These are phyloP conservation scores for Pythium sp. DNA, from an alignment of 352 stramenopile genomes.

Conservation along the genomic window DNA sequence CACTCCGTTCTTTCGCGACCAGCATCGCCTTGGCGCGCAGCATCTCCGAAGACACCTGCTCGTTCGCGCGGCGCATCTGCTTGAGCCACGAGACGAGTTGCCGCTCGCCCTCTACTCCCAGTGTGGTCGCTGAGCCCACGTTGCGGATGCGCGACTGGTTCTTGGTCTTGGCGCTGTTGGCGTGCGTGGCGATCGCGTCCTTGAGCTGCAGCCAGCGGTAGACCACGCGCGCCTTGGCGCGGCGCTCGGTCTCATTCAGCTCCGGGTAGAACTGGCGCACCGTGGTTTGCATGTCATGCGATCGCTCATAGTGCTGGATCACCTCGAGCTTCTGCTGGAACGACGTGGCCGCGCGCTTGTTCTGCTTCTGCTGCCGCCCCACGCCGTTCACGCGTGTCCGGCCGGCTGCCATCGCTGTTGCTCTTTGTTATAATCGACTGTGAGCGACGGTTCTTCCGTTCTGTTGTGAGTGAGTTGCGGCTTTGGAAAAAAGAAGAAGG, in stretches of 20 bases:
- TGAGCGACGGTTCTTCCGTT: neutral
- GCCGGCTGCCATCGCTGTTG: neutral
- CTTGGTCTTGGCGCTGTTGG: conserved; percentile 18
- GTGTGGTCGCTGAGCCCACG: conserved; percentile 13
- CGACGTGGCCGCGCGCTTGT: conserved; percentile 18
- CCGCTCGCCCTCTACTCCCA: conserved; percentile 9
- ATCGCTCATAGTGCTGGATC: conserved; percentile 13
- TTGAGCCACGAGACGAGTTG: conserved; percentile 13
- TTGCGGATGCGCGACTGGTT: conserved; percentile 15
- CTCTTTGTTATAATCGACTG: conserved; percentile 9
- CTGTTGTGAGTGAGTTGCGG: neutral
- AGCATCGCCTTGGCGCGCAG: conserved; percentile 8
- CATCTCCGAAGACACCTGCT: conserved; percentile 14
- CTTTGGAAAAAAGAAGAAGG: neutral
- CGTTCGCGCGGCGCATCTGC: neutral
- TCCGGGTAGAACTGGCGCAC: conserved; percentile 14
- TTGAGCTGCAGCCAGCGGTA: conserved; percentile 17
- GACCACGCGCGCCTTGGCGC: conserved; percentile 16
- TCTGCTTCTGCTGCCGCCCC: conserved; percentile 16
- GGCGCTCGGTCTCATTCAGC: conserved; percentile 7
- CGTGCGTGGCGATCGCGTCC: conserved; percentile 12
- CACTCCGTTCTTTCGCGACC: conserved; percentile 8
- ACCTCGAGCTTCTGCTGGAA: conserved; percentile 18
- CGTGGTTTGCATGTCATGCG: conserved; percentile 13
- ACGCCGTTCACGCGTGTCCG: conserved; percentile 10